Conservation (phyloP, 306 rosid species). For the Vigna angularis region DNA sequence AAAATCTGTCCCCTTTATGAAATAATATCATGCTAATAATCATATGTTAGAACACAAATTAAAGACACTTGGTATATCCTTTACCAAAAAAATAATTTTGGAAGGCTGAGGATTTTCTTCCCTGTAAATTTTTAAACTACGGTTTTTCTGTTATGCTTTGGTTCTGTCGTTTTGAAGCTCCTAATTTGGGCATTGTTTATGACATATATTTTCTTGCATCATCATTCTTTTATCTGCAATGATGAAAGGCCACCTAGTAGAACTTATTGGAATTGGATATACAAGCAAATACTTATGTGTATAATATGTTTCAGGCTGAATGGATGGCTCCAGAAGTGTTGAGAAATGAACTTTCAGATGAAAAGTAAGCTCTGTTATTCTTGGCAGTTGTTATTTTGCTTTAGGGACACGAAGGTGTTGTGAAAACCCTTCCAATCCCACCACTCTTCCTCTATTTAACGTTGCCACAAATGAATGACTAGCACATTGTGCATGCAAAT, state of each 20-base stretch:
- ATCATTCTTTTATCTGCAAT: conserved; percentile 23
- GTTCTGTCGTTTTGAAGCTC: neutral
- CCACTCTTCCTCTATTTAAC: conserved; percentile 17
- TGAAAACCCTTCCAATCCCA: conserved; percentile 1
- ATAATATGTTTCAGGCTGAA: conserved; percentile 79
- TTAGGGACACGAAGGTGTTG: neutral
- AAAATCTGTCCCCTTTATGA: conserved; percentile 14
- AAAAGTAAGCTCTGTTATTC: conserved; percentile 68
- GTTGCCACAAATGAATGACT: conserved; percentile 11
- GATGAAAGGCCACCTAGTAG: conserved; percentile 6
- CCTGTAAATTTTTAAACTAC: neutral
- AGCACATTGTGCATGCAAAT: neutral
- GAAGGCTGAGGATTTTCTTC: neutral
- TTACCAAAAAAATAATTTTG: neutral
- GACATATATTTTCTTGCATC: conserved; percentile 33
- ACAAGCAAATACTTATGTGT: conserved; percentile 39
- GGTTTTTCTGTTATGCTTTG: conserved; percentile 16
- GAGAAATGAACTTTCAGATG: conserved; percentile 96
- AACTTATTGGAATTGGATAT: conserved; percentile 35
- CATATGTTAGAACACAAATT: neutral
- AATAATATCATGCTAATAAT: conserved; percentile 5
- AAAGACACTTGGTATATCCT: conserved; percentile 5
- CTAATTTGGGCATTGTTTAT: neutral
- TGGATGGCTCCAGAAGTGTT: conserved; percentile 99
- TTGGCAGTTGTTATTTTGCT: conserved; percentile 32